Evolutionary conservation across 805 yeast genomes (phyloP), one percentile per base, ranked within the genome.

Genomic region (Ogataea naganishii): DNA sequence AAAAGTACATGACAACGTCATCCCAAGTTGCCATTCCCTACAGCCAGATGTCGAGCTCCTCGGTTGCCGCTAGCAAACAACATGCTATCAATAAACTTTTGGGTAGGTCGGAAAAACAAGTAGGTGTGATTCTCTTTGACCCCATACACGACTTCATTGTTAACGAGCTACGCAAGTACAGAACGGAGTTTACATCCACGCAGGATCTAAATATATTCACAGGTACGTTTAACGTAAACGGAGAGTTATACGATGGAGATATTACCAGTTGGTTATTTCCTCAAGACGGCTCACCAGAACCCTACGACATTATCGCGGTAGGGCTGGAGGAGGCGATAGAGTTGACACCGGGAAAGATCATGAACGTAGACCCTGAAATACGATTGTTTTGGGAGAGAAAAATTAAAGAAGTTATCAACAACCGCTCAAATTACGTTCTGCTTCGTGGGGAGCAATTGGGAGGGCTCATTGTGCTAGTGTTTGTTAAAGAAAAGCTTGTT

Each of bases 251-350:
- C 32, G 63, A 64, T 9, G 71, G 63, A 1, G 61, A 59, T 37
- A 46, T 72, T 7, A 42, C 45, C 5, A 44, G 50, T 5, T 67
- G 75, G 66, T 24, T 72, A 3, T 71, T 62, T 35, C 76, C 78
- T 0, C 42, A 44, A 24, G 44, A 49, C 9, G 44, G 53, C 5
- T 51, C 51, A n/a, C 46, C 48, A 17, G 37, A 53, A 18, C 72
- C 81, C 21, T 54, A 56, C 32, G 96, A 89, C 44, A 51, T 88
- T 3, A 75, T 83, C 14, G 80, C 79, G 1, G 64, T 92, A 38
- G 97, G 96, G 2, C 61, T 92, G 22, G 95, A 92, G 52, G 98
- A 92, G 46, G 77, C 88, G 20, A 76, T 86, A 9, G 96, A 88
- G 46, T 60, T 92, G 25, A 72, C 77, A 2, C 80, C 92, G 0